A percentile compares a stretch with the other conserved stretches of the same genome.
Evolutionary conservation across 1,284 basidiomycete genomes (phyloP).

Genomic region (Ganoderma lingzhi): DNA sequence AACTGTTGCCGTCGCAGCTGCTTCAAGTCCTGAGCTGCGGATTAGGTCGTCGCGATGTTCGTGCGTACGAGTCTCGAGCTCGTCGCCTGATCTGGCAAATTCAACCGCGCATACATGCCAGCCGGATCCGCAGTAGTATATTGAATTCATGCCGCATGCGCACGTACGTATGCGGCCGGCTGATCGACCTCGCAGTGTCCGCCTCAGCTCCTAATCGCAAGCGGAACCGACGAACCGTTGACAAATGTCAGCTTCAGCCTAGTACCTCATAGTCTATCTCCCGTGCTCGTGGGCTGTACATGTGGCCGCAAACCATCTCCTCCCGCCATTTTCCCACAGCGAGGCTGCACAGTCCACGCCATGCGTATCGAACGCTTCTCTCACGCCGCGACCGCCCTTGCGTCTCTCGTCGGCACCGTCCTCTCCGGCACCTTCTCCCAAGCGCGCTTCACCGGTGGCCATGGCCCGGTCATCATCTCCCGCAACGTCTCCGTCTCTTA

Average conservation of each 20-base stretch:
- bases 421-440: not conserved
- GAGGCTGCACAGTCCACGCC: not conserved
- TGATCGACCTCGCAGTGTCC: not conserved
- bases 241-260: not conserved
- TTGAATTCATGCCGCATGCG: too few relatives aligned
- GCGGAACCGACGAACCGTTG: not conserved
- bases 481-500: constrained; percentile 45
- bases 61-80: not conserved
- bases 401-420: not conserved
- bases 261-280: not conserved
- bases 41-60: too few relatives aligned
- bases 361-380: not conserved
- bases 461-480: not conserved
- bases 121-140: too few relatives aligned
- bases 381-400: not conserved
- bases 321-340: not conserved
- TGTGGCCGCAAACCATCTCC: not conserved
- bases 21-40: too few relatives aligned
- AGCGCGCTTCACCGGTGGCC: not conserved
- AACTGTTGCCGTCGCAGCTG: too few relatives aligned
- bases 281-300: not conserved
- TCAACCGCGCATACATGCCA: not conserved
- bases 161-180: not conserved
- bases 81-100: too few relatives aligned
- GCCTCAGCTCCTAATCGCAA: not conserved